These are phyloP conservation scores for Fraxinus quadrangulata DNA, from an alignment of 257 asterid species.

Conservation along the genomic window DNA sequence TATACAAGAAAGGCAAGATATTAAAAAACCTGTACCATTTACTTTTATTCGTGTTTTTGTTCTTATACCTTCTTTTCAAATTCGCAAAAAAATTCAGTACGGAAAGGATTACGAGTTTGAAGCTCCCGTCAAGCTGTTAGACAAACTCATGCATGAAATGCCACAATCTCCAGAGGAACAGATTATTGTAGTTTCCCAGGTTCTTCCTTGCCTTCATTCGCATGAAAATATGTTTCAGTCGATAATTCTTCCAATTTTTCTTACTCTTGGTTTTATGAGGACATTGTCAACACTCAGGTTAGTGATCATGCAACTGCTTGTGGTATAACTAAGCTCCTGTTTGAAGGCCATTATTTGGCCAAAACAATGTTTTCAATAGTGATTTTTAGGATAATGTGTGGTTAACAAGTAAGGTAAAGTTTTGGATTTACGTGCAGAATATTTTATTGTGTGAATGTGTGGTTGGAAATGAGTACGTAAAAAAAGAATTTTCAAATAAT, in stretches of 20 bases:
- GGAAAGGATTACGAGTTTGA: conserved; percentile 87
- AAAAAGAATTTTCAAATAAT: no score
- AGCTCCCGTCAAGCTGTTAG: conserved; percentile 92
- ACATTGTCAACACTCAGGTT: conserved; percentile 94
- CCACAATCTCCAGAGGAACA: conserved; percentile 83
- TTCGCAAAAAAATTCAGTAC: conserved; percentile 45
- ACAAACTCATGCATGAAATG: conserved; percentile 83
- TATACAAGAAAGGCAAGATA: neutral
- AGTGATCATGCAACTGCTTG: no score
- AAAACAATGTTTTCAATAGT: no score
- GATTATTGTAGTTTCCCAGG: conserved; percentile 95
- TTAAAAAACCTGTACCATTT: neutral
- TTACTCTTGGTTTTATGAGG: conserved; percentile 49
- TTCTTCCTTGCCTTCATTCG: conserved; percentile 22
- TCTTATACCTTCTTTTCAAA: conserved; percentile 24
- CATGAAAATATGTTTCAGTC: conserved; percentile 4
- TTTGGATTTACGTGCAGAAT: no score
- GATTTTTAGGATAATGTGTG: no score
- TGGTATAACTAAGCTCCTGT: neutral
- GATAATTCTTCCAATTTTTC: conserved; percentile 19
- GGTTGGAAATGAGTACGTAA: no score
- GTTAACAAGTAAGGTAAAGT: no score
- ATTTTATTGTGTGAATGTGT: no score
- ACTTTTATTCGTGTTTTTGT: conserved; percentile 16
- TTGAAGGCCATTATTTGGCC: no score